phyloP scores from a whole-genome alignment of 2,329 filamentous ascomycete species.

The Aspergillus fumigatiaffinis region DNA sequence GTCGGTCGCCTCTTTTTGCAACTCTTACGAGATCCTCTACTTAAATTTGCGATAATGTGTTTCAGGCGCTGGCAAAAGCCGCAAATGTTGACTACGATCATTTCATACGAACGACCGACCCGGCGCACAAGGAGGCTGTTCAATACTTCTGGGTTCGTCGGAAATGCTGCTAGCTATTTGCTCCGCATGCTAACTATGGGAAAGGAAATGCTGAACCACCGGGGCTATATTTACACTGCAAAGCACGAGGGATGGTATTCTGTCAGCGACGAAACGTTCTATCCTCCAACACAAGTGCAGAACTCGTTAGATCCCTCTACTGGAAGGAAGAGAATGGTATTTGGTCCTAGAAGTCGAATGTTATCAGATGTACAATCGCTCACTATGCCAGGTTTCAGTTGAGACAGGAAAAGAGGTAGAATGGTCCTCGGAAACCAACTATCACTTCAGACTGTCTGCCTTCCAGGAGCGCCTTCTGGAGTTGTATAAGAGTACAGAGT shows the following conservation, averaged over 20 bases:
- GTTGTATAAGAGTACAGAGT: constrained; percentile 72
- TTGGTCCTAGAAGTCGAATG: neutral
- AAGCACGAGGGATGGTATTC: constrained; percentile 96
- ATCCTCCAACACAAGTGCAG: constrained; percentile 71
- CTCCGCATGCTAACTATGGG: neutral
- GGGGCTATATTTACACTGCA: constrained; percentile 74
- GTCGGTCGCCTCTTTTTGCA: constrained; percentile 26
- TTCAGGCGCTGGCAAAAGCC: constrained; percentile 60
- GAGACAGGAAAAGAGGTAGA: constrained; percentile 93
- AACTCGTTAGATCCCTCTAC: constrained; percentile 72
- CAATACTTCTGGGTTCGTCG: constrained; percentile 73
- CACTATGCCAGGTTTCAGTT: constrained; percentile 52
- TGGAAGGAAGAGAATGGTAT: constrained; percentile 73
- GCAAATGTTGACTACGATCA: constrained; percentile 72
- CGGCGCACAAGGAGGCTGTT: constrained; percentile 76
- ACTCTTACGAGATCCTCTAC: neutral
- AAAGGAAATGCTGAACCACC: constrained; percentile 65
- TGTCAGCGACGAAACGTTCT: constrained; percentile 94
- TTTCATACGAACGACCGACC: constrained; percentile 90
- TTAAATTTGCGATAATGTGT: constrained; percentile 8
- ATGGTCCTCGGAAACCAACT: constrained; percentile 90
- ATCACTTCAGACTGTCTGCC: constrained; percentile 86
- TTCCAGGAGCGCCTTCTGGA: constrained; percentile 74
- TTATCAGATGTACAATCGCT: neutral
- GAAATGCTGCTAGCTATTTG: neutral